Percentiles rank a stretch among this genome's conserved stretches.
Evolutionary conservation across 139 green algal species (phyloP).

Genomic region (Klebsormidium nitens): DNA sequence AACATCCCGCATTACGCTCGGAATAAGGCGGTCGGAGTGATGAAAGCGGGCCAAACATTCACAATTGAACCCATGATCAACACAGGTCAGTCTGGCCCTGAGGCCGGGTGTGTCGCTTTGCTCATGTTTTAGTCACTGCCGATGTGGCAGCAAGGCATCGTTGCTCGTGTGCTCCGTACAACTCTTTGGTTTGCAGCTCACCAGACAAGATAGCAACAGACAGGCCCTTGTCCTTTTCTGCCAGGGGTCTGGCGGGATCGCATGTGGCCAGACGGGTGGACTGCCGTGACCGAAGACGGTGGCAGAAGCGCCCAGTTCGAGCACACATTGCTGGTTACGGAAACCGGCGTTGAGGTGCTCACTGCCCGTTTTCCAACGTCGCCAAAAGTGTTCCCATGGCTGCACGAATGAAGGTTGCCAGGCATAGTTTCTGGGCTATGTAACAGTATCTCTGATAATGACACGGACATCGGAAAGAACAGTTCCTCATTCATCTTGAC

Average conservation of each 20-base stretch:
- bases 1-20: conserved; percentile 91
- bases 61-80: conserved; percentile 99
- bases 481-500: too few relatives aligned
- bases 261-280: conserved; percentile 97
- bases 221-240: background rate
- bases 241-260: conserved; percentile 22
- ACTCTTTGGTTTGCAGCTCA: background rate
- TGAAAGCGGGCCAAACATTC: conserved; percentile 82
- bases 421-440: too few relatives aligned
- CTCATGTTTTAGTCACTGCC: too few relatives aligned
- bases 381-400: conserved; percentile 29
- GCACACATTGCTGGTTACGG: conserved; percentile 67
- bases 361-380: conserved; percentile 39
- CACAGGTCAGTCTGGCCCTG: conserved; percentile 34
- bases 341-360: conserved; percentile 38
- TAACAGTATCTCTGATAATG: too few relatives aligned
- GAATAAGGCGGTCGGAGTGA: conserved; percentile 74
- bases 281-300: conserved; percentile 82
- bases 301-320: conserved; percentile 91
- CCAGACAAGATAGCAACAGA: background rate
- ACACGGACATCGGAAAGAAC: too few relatives aligned
- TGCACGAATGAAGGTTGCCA: too few relatives aligned
- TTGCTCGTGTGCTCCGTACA: background rate
- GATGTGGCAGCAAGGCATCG: background rate
- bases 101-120: too few relatives aligned